Conservation (phyloP, 768 basidiomycete genomes). For the Pisolithus sp. region DNA sequence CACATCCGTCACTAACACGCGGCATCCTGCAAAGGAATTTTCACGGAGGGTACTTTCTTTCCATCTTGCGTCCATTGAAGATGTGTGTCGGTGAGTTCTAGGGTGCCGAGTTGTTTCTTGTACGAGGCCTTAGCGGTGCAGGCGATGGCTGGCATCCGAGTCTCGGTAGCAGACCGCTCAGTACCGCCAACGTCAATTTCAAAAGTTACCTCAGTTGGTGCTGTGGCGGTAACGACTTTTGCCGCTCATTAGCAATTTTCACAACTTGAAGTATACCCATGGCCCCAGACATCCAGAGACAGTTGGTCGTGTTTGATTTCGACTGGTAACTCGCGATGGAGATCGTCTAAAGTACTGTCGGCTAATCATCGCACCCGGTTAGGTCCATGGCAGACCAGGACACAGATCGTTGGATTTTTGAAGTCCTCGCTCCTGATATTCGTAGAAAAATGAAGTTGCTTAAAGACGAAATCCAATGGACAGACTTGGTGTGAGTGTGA, state of each 20-base stretch:
- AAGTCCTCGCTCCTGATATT: conserved; percentile 79
- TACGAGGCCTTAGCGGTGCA: conserved; percentile 74
- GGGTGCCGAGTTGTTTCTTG: conserved; percentile 73
- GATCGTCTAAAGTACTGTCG: not conserved
- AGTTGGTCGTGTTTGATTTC: conserved; percentile 92
- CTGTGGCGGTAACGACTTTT: not conserved
- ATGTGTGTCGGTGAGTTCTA: conserved; percentile 66
- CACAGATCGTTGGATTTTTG: conserved; percentile 88
- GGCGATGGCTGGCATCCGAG: conserved; percentile 54
- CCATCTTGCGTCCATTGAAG: conserved; percentile 80
- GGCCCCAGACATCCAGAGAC: conserved; percentile 34
- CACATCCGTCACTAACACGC: conserved; percentile 43
- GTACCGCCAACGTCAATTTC: conserved; percentile 3
- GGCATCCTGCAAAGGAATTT: conserved; percentile 53
- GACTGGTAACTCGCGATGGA: conserved; percentile 62
- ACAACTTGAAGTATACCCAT: conserved; percentile 6
- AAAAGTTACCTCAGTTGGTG: conserved; percentile 5
- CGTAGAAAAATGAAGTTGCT: conserved; percentile 73
- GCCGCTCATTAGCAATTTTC: not conserved
- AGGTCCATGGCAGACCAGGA: conserved; percentile 96
- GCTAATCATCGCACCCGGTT: not conserved
- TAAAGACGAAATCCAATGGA: conserved; percentile 72
- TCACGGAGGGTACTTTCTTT: conserved; percentile 56
- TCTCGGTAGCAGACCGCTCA: conserved; percentile 6
- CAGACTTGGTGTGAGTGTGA: conserved; percentile 79